Evolutionary conservation across 1,139 yeast genomes (phyloP), one percentile per base, ranked within the genome.

Genomic region (Geotrichum reessii): DNA sequence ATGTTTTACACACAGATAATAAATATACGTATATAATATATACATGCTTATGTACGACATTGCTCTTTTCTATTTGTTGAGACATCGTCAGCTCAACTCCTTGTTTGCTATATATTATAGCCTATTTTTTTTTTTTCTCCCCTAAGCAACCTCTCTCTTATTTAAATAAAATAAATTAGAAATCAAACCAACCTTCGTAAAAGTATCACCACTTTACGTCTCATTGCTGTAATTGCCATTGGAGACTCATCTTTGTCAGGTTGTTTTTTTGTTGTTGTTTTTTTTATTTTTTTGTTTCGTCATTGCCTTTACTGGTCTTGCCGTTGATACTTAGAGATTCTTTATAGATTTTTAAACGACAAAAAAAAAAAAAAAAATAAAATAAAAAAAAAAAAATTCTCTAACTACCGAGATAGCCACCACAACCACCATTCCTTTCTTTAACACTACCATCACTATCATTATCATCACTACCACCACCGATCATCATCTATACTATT

Each of bases 391-490:
- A 49, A 25, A 21, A n/a, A 2, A 19, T 42, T n/a, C 14, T 22
- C 53, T 47, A 14, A 53, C 21, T 17, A 21, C 42, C 19, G 24
- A n/a, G 40, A 33, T 21, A 40, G 27, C 31, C 21, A 31, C 22
- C 33, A 25, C 46, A 40, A 17, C 25, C 31, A 44, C 47, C 53
- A 24, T 31, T 12, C 22, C 25, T 19, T 40, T 21, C 40, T n/a
- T 31, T 40, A 33, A 12, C 25, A 14, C 28, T n/a, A n/a, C 21
- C 54, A 51, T n/a, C 54, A 37, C 37, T 50, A 52, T 27, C 50
- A 52, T 27, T 22, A 52, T 27, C 50, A 52, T 7, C 55, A 17
- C n/a, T 5, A 40, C 48, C 46, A 14, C 44, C n/a, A 31, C 25
- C 24, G 27, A 25, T 40, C 17, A 47, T 19, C 19, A 50, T 9